These are phyloP conservation scores for Arachis monticola DNA, from an alignment of 331 rosid species.

Conservation along the genomic window DNA sequence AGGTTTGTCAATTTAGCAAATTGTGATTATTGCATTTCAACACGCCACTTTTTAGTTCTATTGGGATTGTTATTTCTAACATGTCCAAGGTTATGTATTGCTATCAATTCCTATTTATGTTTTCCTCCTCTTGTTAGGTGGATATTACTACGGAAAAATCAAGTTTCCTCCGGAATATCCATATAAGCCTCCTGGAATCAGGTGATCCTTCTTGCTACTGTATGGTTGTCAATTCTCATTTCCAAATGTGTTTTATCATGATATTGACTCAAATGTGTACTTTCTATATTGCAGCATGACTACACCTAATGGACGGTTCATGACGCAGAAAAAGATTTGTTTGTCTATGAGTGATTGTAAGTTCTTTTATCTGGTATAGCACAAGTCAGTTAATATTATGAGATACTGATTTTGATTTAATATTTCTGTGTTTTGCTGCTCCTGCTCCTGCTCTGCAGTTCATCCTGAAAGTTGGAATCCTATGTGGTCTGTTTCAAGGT, in stretches of 20 bases:
- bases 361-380: slow-evolving; percentile 39
- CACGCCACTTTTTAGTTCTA: slow-evolving; percentile 20
- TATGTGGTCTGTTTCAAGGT: slow-evolving; percentile 99
- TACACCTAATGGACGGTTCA: slow-evolving; percentile 95
- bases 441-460: slow-evolving; percentile 53
- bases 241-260: slow-evolving; percentile 16
- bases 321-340: slow-evolving; percentile 93
- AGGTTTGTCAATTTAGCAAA: slow-evolving; percentile 55
- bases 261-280: slow-evolving; percentile 24
- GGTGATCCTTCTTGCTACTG: slow-evolving; percentile 51
- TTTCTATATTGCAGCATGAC: slow-evolving; percentile 70
- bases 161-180: slow-evolving; percentile 95
- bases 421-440: slow-evolving; percentile 32
- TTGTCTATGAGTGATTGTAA: slow-evolving; percentile 98
- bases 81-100: background rate
- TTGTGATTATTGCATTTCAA: slow-evolving; percentile 30
- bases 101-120: background rate
- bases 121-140: slow-evolving; percentile 58
- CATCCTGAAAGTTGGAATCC: slow-evolving; percentile 99
- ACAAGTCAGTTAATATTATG: slow-evolving; percentile 16
- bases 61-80: slow-evolving; percentile 12
- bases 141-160: slow-evolving; percentile 92
- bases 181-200: slow-evolving; percentile 97
- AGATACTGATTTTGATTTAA: slow-evolving; percentile 32
- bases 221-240: slow-evolving; percentile 21